Conservation (phyloP, 805 yeast genomes). For the Myxozyma neglecta region DNA sequence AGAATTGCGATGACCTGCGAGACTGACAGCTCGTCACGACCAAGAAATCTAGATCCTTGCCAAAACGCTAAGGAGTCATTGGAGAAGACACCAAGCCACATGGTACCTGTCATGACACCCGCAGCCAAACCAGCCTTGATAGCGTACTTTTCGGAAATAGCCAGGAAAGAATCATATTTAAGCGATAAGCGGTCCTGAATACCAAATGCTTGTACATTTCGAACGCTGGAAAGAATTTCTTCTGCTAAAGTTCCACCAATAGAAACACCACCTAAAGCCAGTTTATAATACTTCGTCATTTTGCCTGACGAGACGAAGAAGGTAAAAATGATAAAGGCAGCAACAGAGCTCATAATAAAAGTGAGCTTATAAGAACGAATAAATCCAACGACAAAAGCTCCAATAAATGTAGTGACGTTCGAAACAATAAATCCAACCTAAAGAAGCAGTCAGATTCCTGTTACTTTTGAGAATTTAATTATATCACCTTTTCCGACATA, state of each 20-base stretch:
- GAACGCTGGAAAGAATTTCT: constrained; percentile 44
- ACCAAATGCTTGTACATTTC: constrained; percentile 48
- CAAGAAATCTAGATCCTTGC: constrained; percentile 47
- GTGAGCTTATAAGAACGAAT: constrained; percentile 43
- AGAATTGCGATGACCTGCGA: constrained; percentile 43
- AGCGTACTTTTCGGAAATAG: constrained; percentile 34
- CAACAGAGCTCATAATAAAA: constrained; percentile 41
- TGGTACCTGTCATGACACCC: constrained; percentile 42
- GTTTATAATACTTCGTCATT: constrained; percentile 33
- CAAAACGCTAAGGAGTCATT: constrained; percentile 47
- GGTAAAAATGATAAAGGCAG: constrained; percentile 37
- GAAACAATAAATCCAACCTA: constrained; percentile 39
- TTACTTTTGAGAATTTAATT: constrained; percentile 34
- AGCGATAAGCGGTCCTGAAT: constrained; percentile 42
- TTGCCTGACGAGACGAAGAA: constrained; percentile 41
- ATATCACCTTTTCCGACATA: constrained; percentile 43
- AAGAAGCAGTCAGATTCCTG: constrained; percentile 35
- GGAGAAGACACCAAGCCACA: constrained; percentile 44
- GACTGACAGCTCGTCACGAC: constrained; percentile 40
- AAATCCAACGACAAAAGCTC: constrained; percentile 45
- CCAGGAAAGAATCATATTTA: constrained; percentile 40
- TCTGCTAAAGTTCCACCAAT: constrained; percentile 43
- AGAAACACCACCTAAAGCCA: constrained; percentile 26
- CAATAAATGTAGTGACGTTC: constrained; percentile 44
- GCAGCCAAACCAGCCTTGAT: constrained; percentile 30